These are phyloP conservation scores for Penicillium paneum DNA, from an alignment of 2,329 filamentous ascomycete genomes.

Conservation along the genomic window DNA sequence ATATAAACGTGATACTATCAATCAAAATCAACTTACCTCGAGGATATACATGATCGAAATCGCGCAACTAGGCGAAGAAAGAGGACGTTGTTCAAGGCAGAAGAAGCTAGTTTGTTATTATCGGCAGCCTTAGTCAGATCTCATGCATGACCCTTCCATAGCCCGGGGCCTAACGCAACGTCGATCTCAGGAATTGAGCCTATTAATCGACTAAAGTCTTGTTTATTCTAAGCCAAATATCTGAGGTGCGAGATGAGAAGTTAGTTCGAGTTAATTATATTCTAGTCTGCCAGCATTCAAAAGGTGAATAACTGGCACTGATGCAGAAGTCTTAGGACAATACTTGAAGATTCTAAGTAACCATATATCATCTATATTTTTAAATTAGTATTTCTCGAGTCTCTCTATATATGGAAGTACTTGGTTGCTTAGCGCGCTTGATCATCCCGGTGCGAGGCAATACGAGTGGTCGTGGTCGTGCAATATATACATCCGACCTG, in stretches of 20 bases:
- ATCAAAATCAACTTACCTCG: slow-evolving; percentile 25
- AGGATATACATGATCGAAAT: slow-evolving; percentile 35
- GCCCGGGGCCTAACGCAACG: not conserved
- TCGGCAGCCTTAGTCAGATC: slow-evolving; percentile 26
- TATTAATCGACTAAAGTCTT: not conserved
- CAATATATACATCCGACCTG: not conserved
- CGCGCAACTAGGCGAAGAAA: slow-evolving; percentile 17
- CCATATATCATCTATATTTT: not conserved
- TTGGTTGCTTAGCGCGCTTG: not conserved
- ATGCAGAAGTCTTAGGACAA: not conserved
- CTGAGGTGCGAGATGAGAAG: not conserved
- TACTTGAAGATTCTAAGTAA: not conserved
- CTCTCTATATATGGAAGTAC: not conserved
- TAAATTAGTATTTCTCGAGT: not conserved
- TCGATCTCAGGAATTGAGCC: not conserved
- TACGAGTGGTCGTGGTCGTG: not conserved
- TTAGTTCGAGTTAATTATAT: not conserved
- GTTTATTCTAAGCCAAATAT: not conserved
- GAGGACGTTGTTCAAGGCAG: slow-evolving; percentile 11
- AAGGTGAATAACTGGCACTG: not conserved
- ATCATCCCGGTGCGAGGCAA: not conserved
- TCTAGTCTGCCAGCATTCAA: not conserved
- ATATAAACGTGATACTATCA: slow-evolving; percentile 3
- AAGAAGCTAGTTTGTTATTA: slow-evolving; percentile 25
- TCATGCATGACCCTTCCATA: not conserved